phyloP scores from a whole-genome alignment of 345 rosid genomes.

The Hirschfeldia incana region DNA sequence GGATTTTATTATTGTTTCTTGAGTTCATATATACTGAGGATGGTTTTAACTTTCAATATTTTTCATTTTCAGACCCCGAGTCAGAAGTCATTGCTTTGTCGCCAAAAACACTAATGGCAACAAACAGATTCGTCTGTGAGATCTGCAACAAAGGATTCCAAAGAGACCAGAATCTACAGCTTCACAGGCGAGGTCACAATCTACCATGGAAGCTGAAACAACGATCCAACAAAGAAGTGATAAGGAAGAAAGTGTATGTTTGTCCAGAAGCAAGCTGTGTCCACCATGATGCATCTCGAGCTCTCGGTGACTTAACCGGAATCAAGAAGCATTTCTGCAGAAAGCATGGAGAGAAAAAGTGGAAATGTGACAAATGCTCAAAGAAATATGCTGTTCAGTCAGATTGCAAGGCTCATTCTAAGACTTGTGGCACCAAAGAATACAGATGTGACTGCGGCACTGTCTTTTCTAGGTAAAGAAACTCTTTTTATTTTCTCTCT shows the following conservation, averaged over 20 bases:
- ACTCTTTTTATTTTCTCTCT: not conserved
- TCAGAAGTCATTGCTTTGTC: slow-evolving; percentile 89
- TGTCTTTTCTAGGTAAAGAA: slow-evolving; percentile 73
- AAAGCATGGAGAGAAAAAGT: slow-evolving; percentile 94
- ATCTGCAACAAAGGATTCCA: slow-evolving; percentile 90
- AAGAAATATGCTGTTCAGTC: slow-evolving; percentile 96
- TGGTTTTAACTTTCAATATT: not conserved
- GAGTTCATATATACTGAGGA: not conserved
- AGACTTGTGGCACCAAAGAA: slow-evolving; percentile 93
- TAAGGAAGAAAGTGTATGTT: slow-evolving; percentile 52
- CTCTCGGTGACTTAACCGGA: slow-evolving; percentile 93
- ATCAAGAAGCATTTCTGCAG: slow-evolving; percentile 91
- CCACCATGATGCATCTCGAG: slow-evolving; percentile 91
- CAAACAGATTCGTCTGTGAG: slow-evolving; percentile 82
- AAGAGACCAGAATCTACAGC: slow-evolving; percentile 87
- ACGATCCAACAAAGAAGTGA: slow-evolving; percentile 63
- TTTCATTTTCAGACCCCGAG: slow-evolving; percentile 60
- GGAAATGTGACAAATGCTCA: slow-evolving; percentile 94
- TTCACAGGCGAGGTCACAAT: slow-evolving; percentile 84
- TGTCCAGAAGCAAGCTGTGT: slow-evolving; percentile 81
- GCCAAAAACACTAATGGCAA: slow-evolving; percentile 75
- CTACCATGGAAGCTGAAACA: slow-evolving; percentile 95
- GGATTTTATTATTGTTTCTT: not conserved
- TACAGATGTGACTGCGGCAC: slow-evolving; percentile 97
- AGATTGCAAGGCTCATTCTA: slow-evolving; percentile 96